Evolutionary conservation across 2,329 filamentous ascomycete species (phyloP), one percentile per base, ranked within the genome.

Genomic region (Pseudocercospora macadamiae): DNA sequence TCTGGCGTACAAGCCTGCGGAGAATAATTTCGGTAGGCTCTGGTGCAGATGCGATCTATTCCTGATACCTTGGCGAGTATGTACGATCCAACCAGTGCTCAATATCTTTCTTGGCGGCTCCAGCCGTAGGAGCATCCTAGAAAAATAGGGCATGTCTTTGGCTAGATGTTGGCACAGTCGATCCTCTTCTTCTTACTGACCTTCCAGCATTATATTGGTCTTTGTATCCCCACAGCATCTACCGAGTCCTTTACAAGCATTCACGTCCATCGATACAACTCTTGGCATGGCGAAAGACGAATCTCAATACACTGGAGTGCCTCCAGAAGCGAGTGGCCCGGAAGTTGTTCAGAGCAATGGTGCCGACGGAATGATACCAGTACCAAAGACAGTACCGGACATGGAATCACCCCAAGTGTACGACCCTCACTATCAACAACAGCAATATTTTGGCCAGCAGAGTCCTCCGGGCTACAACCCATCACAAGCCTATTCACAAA

Each of bases 331-430:
- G 6, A 34, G 52, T 16, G 55, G 48, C 9, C 55, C 55, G 30
- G 55, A 53, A 28, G 55, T 57, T 21, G 49, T 57, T 2, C 47
- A 52, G 7, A 37, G 55, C 7, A 57, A 25, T 25, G 55, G 55
- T 10, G 48, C 48, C 2, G 55, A 57, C 37, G 55, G 49, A 7
- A 21, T 57, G 48, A 57, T 57, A 34, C 36, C 48, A 36, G 23
- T 37, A 12, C 37, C 34, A 9, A 39, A 57, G 14, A 12, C 28
- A 18, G 34, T 34, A 19, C 23, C 36, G 1, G 34, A 51, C 25
- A 44, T 44, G 39, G 39, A 44, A n/a, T 44, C 39, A 23, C 39
- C 39, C 12, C 18, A 44, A n/a, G 39, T 44, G 16, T 44, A 44
- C 14, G 4, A 44, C 10, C 19, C 26, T 3, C 28, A 37, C 16